These are phyloP conservation scores for Solanum rostratum DNA, from an alignment of 257 asterid genomes.

Conservation along the genomic window DNA sequence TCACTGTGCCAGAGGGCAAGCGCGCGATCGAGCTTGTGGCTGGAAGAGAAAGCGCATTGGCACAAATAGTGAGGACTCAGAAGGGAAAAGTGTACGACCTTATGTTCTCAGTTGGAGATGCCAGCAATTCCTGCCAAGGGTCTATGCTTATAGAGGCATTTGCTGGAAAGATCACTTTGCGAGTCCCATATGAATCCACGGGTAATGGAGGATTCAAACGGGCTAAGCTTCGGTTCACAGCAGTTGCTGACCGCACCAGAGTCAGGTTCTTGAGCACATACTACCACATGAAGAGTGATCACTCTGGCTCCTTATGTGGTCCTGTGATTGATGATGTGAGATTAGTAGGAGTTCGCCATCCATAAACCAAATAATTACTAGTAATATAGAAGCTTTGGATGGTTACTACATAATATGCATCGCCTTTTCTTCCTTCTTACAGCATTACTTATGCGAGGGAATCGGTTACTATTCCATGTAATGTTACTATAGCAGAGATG, in stretches of 20 bases:
- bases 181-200: conserved; percentile 41
- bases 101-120: conserved; percentile 51
- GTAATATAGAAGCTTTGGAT: not conserved
- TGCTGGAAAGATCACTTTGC: conserved; percentile 31
- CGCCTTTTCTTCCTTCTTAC: not conserved
- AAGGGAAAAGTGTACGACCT: conserved; percentile 33
- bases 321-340: conserved; percentile 74
- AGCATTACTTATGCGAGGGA: not conserved
- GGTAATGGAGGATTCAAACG: conserved; percentile 55
- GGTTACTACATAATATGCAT: not conserved
- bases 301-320: conserved; percentile 64
- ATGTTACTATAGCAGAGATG: not conserved
- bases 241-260: conserved; percentile 25
- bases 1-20: conserved; percentile 49
- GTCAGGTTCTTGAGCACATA: conserved; percentile 57
- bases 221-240: conserved; percentile 43
- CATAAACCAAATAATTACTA: not conserved
- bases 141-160: conserved; percentile 58
- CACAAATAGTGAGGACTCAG: conserved; percentile 36
- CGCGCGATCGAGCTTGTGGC: conserved; percentile 64
- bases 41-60: conserved; percentile 64
- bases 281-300: conserved; percentile 64
- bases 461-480: not conserved
- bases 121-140: conserved; percentile 57
- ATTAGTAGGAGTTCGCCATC: conserved; percentile 28